Percentiles rank a stretch among this genome's conserved stretches.
Conservation (phyloP, 2,329 filamentous ascomycete species). For the Clarireedia monteithiana region DNA sequence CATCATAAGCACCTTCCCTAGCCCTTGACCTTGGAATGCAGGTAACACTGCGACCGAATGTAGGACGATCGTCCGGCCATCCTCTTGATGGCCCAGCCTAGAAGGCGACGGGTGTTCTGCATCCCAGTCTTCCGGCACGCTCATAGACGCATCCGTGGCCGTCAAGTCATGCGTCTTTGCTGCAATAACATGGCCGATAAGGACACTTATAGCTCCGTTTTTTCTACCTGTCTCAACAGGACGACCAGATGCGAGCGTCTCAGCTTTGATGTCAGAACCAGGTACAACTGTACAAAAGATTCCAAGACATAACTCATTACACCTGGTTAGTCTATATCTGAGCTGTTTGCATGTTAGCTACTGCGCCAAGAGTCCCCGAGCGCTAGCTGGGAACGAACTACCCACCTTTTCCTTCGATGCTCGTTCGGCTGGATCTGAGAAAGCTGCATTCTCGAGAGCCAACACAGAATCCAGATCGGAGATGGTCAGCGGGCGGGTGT, state of each 20-base stretch:
- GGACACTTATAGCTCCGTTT: slow-evolving; percentile 47
- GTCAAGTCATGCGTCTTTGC: slow-evolving; percentile 57
- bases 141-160: slow-evolving; percentile 73
- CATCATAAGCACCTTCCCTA: slow-evolving; percentile 67
- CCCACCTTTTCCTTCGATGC: slow-evolving; percentile 47
- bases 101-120: slow-evolving; percentile 37
- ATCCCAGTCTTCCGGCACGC: slow-evolving; percentile 60
- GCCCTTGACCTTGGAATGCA: slow-evolving; percentile 62
- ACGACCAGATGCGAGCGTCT: slow-evolving; percentile 46
- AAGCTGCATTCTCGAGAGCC: slow-evolving; percentile 47
- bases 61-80: slow-evolving; percentile 67
- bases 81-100: slow-evolving; percentile 60
- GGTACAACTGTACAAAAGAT: slow-evolving; percentile 63
- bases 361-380: slow-evolving; percentile 6
- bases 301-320: slow-evolving; percentile 70
- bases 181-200: slow-evolving; percentile 72
- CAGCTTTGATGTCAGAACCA: slow-evolving; percentile 40
- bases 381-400: slow-evolving; percentile 5
- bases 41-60: slow-evolving; percentile 79
- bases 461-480: slow-evolving; percentile 55
- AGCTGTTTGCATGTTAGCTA: slow-evolving; percentile 44
- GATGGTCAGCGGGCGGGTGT: slow-evolving; percentile 63
- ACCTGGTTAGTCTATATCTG: slow-evolving; percentile 65
- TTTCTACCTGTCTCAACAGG: slow-evolving; percentile 52
- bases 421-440: slow-evolving; percentile 41